Percentiles rank a stretch among this genome's conserved stretches.
Evolutionary conservation across 768 basidiomycete genomes (phyloP).

Genomic region (Auriscalpium microsporum): DNA sequence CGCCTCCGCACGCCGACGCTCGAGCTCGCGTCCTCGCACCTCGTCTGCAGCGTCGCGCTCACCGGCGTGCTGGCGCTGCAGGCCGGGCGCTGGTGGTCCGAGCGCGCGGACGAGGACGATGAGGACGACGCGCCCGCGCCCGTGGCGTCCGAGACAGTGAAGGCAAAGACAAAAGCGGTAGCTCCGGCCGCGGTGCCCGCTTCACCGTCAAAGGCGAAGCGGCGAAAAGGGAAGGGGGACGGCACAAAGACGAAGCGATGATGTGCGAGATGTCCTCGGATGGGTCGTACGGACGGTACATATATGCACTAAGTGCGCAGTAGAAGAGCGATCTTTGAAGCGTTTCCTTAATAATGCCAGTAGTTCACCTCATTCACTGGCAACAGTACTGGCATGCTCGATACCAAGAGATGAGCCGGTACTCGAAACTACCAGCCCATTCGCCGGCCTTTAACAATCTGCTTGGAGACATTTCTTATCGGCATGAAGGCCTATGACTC

Average conservation of each 20-base stretch:
- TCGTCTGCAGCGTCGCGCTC: constrained; percentile 80
- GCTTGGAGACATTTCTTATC: no score
- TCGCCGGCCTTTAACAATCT: no score
- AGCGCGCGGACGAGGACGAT: constrained; percentile 57
- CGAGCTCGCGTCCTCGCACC: constrained; percentile 75
- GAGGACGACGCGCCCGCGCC: constrained; percentile 23
- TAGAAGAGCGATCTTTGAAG: no score
- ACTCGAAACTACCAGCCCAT: no score
- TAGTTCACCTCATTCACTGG: no score
- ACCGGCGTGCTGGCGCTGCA: constrained; percentile 82
- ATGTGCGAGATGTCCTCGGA: not conserved
- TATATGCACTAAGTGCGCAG: no score
- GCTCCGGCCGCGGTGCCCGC: not conserved
- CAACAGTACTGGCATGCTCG: no score
- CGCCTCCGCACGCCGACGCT: constrained; percentile 55
- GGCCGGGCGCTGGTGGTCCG: constrained; percentile 80
- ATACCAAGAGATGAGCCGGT: no score
- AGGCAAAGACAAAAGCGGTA: not conserved
- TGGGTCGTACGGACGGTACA: not conserved
- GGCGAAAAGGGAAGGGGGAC: not conserved
- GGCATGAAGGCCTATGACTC: no score
- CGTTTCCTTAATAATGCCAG: no score
- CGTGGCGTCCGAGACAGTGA: not conserved
- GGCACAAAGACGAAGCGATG: not conserved
- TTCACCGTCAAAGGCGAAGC: not conserved